Evolutionary conservation across 1,139 yeast genomes (phyloP), one percentile per base, ranked within the genome.

Genomic region (Komagataea norvegica): DNA sequence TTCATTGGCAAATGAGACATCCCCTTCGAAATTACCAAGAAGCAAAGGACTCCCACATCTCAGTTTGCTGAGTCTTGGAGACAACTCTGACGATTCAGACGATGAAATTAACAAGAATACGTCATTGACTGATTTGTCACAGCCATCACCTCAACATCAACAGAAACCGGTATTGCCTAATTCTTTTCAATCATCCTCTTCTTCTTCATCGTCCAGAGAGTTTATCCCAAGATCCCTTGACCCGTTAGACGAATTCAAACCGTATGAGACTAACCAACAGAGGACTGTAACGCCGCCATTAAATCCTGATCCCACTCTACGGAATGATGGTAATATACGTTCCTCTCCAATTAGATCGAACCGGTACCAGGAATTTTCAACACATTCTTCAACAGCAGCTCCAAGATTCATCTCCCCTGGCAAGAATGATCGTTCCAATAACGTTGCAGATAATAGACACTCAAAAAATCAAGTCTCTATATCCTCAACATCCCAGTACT

Each of bases 11-110:
- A 38, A 21, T 8, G 27, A 30, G 2, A 28, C 20, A 3, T 45
- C 54, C 1, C 56, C 54, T 11, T 49, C 54, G 3, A 52, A 44
- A 28, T 21, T 51, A 10, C 50, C 54, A 19, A 42, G 54, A 37
- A 45, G 40, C 16, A 44, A 45, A 23, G 56, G 42, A 8, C 34
- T 52, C 2, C 55, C 56, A n/a, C 53, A 47, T 33, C 36, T 52
- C 22, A 51, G 48, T 38, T 25, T 51, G 5, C 23, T 52, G 35
- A 51, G 45, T 16, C 35, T 52, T 31, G 33, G 48, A 19, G 54
- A 47, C 25, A 51, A 49, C 19, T 48, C 44, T 14, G 42, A 42
- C 8, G 48, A 42, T 14, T 40, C 40, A 2, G 43, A 40, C 11
- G 42, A 42, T 11, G 37, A 35, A 27, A 34, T 18, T 15, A 34